Conservation (phyloP, 2,329 filamentous ascomycete genomes). For the Beauveria caledonica region DNA sequence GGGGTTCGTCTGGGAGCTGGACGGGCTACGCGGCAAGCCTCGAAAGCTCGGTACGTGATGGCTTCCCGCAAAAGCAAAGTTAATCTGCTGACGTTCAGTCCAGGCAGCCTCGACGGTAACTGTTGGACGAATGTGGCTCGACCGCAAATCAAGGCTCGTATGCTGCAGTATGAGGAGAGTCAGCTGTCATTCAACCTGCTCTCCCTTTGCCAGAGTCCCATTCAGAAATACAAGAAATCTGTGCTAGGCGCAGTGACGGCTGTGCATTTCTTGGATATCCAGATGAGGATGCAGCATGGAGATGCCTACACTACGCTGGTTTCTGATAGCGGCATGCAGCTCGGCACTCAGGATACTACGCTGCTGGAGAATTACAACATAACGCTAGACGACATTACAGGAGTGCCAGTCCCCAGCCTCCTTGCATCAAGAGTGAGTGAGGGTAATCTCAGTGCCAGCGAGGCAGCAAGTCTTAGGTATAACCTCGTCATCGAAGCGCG, state of each 20-base stretch:
- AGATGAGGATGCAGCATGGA: slow-evolving; percentile 15
- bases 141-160: slow-evolving; percentile 57
- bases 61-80: background rate
- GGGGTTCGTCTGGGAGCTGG: slow-evolving; percentile 78
- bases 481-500: slow-evolving; percentile 34
- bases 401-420: background rate
- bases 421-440: background rate
- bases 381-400: background rate
- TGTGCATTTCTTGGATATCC: slow-evolving; percentile 29
- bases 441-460: slow-evolving; percentile 11
- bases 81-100: slow-evolving; percentile 11
- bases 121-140: slow-evolving; percentile 62
- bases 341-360: background rate
- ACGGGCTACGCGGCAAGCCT: slow-evolving; percentile 70
- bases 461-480: slow-evolving; percentile 29
- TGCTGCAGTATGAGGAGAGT: slow-evolving; percentile 56
- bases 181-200: slow-evolving; percentile 71
- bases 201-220: slow-evolving; percentile 61
- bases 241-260: slow-evolving; percentile 36
- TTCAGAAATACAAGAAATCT: slow-evolving; percentile 38
- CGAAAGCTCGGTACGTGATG: slow-evolving; percentile 26
- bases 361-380: background rate
- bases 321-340: background rate
- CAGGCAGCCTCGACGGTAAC: slow-evolving; percentile 13
- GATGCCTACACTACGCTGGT: background rate